These are phyloP conservation scores for Xerocomellus intermedius DNA, from an alignment of 768 basidiomycete genomes.

Conservation along the genomic window DNA sequence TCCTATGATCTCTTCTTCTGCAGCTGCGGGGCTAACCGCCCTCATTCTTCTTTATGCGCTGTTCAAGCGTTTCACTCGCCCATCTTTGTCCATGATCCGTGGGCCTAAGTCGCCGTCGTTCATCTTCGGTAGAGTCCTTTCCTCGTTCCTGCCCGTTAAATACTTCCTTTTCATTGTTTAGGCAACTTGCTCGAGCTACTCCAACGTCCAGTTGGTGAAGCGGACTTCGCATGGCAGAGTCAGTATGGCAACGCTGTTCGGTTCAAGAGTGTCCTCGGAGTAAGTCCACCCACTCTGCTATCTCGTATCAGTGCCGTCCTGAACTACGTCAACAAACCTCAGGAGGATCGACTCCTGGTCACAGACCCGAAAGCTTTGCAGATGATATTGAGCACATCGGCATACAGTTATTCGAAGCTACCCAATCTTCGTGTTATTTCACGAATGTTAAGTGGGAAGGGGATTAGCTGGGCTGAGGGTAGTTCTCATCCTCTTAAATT, in stretches of 20 bases:
- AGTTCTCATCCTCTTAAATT: not conserved
- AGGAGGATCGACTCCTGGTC: slow-evolving; percentile 47
- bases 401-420: slow-evolving; percentile 41
- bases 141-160: slow-evolving; percentile 1
- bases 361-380: slow-evolving; percentile 46
- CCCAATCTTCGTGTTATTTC: slow-evolving; percentile 17
- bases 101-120: slow-evolving; percentile 18
- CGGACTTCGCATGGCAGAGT: slow-evolving; percentile 31
- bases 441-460: slow-evolving; percentile 26
- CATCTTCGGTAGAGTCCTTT: slow-evolving; percentile 9
- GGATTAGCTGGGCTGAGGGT: slow-evolving; percentile 43
- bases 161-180: slow-evolving; percentile 6
- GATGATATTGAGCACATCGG: slow-evolving; percentile 39
- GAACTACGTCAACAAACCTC: slow-evolving; percentile 9
- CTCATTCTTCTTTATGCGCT: not conserved
- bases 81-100: slow-evolving; percentile 12
- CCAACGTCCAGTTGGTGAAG: slow-evolving; percentile 24
- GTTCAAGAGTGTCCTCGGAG: slow-evolving; percentile 24
- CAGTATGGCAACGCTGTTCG: slow-evolving; percentile 28
- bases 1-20: slow-evolving; percentile 3
- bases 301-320: not conserved
- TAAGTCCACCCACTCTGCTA: not conserved
- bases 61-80: not conserved
- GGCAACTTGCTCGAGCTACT: slow-evolving; percentile 27
- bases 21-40: not conserved